A percentile compares a stretch with the other conserved stretches of the same genome.
Evolutionary conservation across 140 eudicot genomes (phyloP).

Genomic region (Oenanthe javanica): DNA sequence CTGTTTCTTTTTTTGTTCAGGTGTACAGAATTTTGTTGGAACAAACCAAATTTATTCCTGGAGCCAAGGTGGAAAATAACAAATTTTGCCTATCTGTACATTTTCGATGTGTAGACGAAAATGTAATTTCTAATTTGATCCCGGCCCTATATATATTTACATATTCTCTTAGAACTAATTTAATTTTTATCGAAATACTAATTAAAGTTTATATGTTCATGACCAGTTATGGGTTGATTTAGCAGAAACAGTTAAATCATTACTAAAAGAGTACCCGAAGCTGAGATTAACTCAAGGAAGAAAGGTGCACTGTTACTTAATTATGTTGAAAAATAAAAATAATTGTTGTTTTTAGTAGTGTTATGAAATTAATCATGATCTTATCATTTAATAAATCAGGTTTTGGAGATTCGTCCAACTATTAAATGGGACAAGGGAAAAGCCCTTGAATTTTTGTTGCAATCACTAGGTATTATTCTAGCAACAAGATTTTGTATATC

Average conservation of each 20-base stretch:
- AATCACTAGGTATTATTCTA: constrained; percentile 61
- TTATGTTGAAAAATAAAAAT: background rate
- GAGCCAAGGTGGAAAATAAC: constrained; percentile 81
- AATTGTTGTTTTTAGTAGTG: too few species aligned
- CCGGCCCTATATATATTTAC: background rate
- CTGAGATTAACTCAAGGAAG: constrained; percentile 83
- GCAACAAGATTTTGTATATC: background rate
- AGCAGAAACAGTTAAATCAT: constrained; percentile 70
- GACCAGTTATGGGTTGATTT: constrained; percentile 75
- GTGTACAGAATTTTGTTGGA: constrained; percentile 55
- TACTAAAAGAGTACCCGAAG: constrained; percentile 73
- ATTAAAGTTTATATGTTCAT: background rate
- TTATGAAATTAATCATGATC: background rate
- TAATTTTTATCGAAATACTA: background rate
- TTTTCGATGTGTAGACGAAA: constrained; percentile 83
- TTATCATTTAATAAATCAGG: constrained; percentile 26
- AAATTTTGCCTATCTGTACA: constrained; percentile 79
- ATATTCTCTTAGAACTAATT: background rate
- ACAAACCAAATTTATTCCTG: constrained; percentile 51
- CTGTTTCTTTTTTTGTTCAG: constrained; percentile 18
- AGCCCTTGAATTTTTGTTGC: constrained; percentile 85
- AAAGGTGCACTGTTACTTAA: constrained; percentile 36
- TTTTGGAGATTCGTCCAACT: constrained; percentile 87
- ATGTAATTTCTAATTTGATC: constrained; percentile 16
- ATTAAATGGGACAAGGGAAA: constrained; percentile 99